Conservation (phyloP, 176 grass and related monocot genomes). For the Miscanthus lutarioriparius region DNA sequence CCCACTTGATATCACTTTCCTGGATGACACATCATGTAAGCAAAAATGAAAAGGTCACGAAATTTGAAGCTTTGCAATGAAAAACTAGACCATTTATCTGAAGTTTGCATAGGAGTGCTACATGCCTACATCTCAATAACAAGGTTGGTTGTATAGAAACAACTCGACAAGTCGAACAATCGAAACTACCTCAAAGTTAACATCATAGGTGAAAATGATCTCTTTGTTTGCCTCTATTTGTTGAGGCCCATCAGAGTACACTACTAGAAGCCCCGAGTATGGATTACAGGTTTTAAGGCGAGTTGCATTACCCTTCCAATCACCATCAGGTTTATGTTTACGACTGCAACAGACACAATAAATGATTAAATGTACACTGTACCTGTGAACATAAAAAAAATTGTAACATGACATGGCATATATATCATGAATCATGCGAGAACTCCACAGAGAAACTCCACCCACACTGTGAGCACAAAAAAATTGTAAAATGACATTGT, state of each 20-base stretch:
- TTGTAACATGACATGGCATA: neutral
- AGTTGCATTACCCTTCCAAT: conserved; percentile 52
- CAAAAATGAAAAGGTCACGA: neutral
- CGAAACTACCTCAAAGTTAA: conserved; percentile 60
- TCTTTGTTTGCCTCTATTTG: conserved; percentile 61
- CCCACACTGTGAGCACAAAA: neutral
- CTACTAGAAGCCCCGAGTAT: conserved; percentile 40
- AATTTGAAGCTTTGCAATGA: neutral
- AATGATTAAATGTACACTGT: neutral
- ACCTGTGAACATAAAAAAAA: neutral
- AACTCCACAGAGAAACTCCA: neutral
- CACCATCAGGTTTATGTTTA: conserved; percentile 59
- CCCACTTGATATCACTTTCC: conserved; percentile 84
- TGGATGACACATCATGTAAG: conserved; percentile 31
- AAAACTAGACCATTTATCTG: conserved; percentile 22
- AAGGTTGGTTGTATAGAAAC: neutral
- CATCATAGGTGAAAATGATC: conserved; percentile 78
- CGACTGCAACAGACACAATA: conserved; percentile 40
- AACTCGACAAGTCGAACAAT: neutral
- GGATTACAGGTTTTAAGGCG: conserved; percentile 63
- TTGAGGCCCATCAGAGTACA: conserved; percentile 50
- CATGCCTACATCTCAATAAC: neutral
- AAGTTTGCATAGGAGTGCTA: neutral
- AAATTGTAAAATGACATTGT: neutral
- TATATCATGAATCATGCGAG: neutral